These are phyloP conservation scores for Mortierella sp. DNA, from an alignment of 371 early-diverging fungal genomes.

Conservation along the genomic window DNA sequence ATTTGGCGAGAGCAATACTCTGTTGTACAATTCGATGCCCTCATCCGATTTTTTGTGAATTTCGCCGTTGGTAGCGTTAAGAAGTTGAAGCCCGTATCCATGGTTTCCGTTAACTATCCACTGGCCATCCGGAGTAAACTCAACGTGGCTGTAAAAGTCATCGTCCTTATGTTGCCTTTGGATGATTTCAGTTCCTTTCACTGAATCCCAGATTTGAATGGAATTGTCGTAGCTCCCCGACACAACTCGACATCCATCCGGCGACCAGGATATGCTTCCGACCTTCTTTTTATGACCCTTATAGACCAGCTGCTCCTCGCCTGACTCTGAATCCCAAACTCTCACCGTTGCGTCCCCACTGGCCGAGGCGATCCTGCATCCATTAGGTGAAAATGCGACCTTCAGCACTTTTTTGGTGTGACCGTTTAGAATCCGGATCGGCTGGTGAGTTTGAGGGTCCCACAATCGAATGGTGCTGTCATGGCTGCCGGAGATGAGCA, in stretches of 20 bases:
- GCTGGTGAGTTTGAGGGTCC: neutral
- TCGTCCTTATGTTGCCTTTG: neutral
- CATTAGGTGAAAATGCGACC: neutral
- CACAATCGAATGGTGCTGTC: slow-evolving; percentile 1
- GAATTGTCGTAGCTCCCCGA: too few species aligned
- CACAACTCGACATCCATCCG: too few species aligned
- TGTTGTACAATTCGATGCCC: too few species aligned
- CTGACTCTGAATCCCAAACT: neutral
- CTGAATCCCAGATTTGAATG: too few species aligned
- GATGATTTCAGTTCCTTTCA: neutral
- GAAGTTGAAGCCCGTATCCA: slow-evolving; percentile 1
- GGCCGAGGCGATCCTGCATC: neutral
- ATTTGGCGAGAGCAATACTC: neutral
- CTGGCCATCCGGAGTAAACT: neutral
- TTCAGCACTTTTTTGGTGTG: neutral
- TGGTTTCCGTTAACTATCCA: slow-evolving; percentile 8
- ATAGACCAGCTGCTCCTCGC: too few species aligned
- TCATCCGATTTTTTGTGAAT: too few species aligned
- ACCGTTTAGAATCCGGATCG: neutral
- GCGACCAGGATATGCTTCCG: too few species aligned
- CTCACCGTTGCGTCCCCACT: neutral
- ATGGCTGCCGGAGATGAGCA: neutral
- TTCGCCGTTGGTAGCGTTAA: too few species aligned
- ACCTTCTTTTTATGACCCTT: too few species aligned
- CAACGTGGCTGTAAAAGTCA: too few species aligned